Conservation (phyloP, 73 alveolate species). For the Vitrella brassicaformis region DNA sequence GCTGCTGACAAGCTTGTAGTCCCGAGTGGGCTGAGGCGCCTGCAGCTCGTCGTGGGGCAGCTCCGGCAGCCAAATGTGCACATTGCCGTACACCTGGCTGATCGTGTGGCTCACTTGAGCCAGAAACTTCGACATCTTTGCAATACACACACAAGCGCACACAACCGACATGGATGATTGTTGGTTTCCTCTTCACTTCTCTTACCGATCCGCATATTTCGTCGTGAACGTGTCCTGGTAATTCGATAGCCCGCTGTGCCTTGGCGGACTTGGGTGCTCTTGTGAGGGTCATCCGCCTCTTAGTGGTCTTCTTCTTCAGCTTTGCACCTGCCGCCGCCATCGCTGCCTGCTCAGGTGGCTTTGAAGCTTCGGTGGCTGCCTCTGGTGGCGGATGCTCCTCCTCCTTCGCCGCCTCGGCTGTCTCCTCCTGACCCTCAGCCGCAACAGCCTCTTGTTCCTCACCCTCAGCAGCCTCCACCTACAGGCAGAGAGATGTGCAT, state of each 20-base stretch:
- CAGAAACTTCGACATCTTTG: neutral
- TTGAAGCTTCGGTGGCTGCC: neutral
- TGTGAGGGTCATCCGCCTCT: neutral
- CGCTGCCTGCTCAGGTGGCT: neutral
- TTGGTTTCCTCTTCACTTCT: neutral
- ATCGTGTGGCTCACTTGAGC: neutral
- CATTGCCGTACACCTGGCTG: neutral
- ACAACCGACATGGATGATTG: neutral
- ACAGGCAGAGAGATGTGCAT: no score
- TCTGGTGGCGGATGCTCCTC: neutral
- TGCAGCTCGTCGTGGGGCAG: neutral
- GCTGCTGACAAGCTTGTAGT: neutral
- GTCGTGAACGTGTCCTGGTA: neutral
- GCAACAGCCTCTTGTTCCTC: neutral
- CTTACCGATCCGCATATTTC: neutral
- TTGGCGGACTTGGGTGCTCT: no score
- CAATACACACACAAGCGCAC: neutral
- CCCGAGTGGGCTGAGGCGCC: neutral
- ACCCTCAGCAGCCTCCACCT: neutral
- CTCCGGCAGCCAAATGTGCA: neutral
- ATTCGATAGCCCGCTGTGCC: neutral
- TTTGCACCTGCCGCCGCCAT: neutral
- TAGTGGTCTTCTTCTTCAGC: neutral
- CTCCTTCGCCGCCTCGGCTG: neutral
- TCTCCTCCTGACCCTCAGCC: neutral